Conservation (phyloP, 2,329 filamentous ascomycete genomes). For the Lecanicillium sp. region DNA sequence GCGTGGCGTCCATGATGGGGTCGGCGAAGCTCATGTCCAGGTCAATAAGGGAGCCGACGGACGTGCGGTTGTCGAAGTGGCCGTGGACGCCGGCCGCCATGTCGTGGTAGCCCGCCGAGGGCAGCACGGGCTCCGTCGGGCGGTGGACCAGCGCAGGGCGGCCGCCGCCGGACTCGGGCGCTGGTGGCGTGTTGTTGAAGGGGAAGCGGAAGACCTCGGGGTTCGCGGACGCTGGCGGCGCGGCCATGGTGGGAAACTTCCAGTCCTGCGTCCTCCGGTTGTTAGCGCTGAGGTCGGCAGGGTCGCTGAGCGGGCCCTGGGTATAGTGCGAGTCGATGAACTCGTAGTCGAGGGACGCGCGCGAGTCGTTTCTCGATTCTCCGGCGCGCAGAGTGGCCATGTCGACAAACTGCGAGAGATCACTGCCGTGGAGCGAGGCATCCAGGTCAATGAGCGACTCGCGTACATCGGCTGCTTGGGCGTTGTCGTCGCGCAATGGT, state of each 20-base stretch:
- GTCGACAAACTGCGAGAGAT: slow-evolving; percentile 53
- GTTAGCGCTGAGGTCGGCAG: slow-evolving; percentile 43
- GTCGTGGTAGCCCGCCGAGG: slow-evolving; percentile 37
- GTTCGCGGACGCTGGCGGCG: slow-evolving; percentile 45
- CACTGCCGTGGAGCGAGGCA: slow-evolving; percentile 49
- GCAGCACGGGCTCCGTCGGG: slow-evolving; percentile 44
- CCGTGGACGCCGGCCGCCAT: slow-evolving; percentile 30
- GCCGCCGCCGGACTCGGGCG: slow-evolving; percentile 17
- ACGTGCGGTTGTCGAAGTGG: slow-evolving; percentile 34
- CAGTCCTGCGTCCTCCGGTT: slow-evolving; percentile 50
- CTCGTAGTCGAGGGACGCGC: slow-evolving; percentile 44
- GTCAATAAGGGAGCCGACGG: slow-evolving; percentile 44
- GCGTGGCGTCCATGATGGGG: slow-evolving; percentile 42
- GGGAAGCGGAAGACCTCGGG: slow-evolving; percentile 48
- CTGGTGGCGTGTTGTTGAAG: slow-evolving; percentile 28
- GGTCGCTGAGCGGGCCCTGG: slow-evolving; percentile 51
- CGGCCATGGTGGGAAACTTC: slow-evolving; percentile 51
- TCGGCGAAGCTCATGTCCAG: slow-evolving; percentile 51
- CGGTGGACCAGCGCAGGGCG: slow-evolving; percentile 45
- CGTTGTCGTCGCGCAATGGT: slow-evolving; percentile 51
- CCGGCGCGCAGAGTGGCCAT: slow-evolving; percentile 54
- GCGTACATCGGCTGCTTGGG: slow-evolving; percentile 43
- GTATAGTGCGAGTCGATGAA: slow-evolving; percentile 38
- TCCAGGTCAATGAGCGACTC: slow-evolving; percentile 62
- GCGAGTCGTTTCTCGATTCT: slow-evolving; percentile 33